Conservation (phyloP, 2,329 filamentous ascomycete species). For the Sporothrix protearum region DNA sequence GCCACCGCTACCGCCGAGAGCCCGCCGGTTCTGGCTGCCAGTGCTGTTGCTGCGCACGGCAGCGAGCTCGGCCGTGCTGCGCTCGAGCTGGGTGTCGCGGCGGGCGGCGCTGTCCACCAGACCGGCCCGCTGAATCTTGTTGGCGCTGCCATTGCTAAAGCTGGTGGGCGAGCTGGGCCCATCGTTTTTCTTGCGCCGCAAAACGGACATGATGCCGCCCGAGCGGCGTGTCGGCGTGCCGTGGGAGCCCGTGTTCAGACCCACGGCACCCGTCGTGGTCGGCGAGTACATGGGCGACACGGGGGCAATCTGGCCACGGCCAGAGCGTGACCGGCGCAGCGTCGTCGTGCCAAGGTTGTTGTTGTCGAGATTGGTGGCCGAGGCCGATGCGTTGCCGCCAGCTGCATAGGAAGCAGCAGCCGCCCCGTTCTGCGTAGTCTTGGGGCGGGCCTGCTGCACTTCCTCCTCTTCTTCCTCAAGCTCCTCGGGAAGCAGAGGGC, state of each 20-base stretch:
- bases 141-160: slow-evolving; percentile 38
- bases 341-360: slow-evolving; percentile 28
- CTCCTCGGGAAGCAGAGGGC: slow-evolving; percentile 44
- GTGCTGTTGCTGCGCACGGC: slow-evolving; percentile 42
- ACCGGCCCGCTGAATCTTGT: slow-evolving; percentile 53
- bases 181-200: slow-evolving; percentile 61
- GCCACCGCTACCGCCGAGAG: background rate
- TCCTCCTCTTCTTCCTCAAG: slow-evolving; percentile 25
- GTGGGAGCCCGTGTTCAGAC: slow-evolving; percentile 25
- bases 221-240: slow-evolving; percentile 34
- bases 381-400: background rate
- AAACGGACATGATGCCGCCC: slow-evolving; percentile 53
- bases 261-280: slow-evolving; percentile 15
- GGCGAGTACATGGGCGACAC: slow-evolving; percentile 28
- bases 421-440: background rate
- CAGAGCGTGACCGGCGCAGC: slow-evolving; percentile 43
- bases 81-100: slow-evolving; percentile 60
- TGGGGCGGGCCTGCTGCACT: background rate
- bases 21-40: slow-evolving; percentile 22
- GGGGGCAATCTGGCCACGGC: slow-evolving; percentile 37
- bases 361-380: background rate
- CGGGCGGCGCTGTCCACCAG: slow-evolving; percentile 56
- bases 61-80: slow-evolving; percentile 52
- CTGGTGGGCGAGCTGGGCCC: slow-evolving; percentile 38
- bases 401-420: background rate